A percentile compares a stretch with the other conserved stretches of the same genome.
These are phyloP conservation scores for Rhizomucor pusillus DNA, from an alignment of 371 early-diverging fungal genomes.

Conservation along the genomic window DNA sequence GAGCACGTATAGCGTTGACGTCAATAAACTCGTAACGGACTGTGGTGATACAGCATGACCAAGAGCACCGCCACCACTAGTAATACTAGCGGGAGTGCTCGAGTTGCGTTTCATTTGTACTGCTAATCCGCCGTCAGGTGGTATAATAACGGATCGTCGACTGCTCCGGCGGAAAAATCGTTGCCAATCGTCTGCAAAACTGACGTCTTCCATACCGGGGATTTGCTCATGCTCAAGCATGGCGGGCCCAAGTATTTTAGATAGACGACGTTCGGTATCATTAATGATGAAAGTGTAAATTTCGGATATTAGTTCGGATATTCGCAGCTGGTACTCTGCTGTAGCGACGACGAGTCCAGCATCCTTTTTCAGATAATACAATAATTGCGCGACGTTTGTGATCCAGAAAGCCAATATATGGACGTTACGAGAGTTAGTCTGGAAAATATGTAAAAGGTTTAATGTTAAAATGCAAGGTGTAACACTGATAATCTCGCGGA, in stretches of 20 bases:
- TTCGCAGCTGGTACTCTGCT: conserved; percentile 55
- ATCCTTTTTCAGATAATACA: conserved; percentile 84
- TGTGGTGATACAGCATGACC: conserved; percentile 46
- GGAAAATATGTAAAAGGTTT: conserved; percentile 2
- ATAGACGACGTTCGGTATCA: conserved; percentile 57
- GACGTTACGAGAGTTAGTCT: conserved; percentile 36
- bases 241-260: conserved; percentile 57
- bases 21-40: conserved; percentile 60
- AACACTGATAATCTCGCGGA: neutral
- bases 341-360: conserved; percentile 60
- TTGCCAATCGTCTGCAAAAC: conserved; percentile 62
- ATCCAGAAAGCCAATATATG: conserved; percentile 76
- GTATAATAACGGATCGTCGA: conserved; percentile 22
- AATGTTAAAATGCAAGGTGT: conserved; percentile 3
- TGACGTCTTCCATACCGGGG: conserved; percentile 65
- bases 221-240: conserved; percentile 72
- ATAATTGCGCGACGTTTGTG: conserved; percentile 70
- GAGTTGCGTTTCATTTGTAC: conserved; percentile 21
- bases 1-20: conserved; percentile 54
- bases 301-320: conserved; percentile 73
- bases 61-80: conserved; percentile 1
- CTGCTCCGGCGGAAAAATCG: conserved; percentile 43
- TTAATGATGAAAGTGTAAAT: conserved; percentile 61
- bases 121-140: conserved; percentile 19
- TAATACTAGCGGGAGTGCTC: neutral